phyloP scores from a whole-genome alignment of 805 yeast genomes.

The Cyberlindnera maritima region DNA sequence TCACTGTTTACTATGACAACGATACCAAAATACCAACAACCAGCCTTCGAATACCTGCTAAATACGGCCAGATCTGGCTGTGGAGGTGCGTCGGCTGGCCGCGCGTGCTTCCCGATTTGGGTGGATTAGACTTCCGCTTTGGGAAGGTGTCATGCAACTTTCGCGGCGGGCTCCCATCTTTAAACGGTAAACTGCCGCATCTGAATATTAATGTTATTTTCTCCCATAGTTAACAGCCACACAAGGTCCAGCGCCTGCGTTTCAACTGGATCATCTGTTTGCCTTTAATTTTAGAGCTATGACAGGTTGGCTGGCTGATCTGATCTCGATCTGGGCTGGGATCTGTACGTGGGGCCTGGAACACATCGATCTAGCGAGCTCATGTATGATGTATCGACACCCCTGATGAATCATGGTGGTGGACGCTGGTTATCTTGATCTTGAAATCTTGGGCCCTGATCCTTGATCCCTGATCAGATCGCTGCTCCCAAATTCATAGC shows the following conservation, averaged over 20 bases:
- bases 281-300: not conserved
- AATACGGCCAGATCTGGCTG: not conserved
- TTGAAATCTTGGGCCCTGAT: too few species aligned
- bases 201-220: constrained; percentile 6
- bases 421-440: too few species aligned
- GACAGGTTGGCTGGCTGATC: not conserved
- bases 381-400: too few species aligned
- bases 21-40: not conserved
- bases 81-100: constrained; percentile 7
- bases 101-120: constrained; percentile 10
- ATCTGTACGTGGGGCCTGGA: too few species aligned
- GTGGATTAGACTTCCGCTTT: constrained; percentile 8
- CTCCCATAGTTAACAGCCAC: not conserved
- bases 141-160: constrained; percentile 3
- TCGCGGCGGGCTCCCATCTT: constrained; percentile 9
- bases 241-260: not conserved
- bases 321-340: not conserved
- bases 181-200: constrained; percentile 1
- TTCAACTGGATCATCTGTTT: not conserved
- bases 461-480: too few species aligned
- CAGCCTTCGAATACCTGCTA: not conserved
- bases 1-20: not conserved
- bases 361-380: too few species aligned
- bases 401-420: too few species aligned
- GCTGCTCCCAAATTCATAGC: too few species aligned